phyloP scores from a whole-genome alignment of 805 yeast species.

The Candida montana region DNA sequence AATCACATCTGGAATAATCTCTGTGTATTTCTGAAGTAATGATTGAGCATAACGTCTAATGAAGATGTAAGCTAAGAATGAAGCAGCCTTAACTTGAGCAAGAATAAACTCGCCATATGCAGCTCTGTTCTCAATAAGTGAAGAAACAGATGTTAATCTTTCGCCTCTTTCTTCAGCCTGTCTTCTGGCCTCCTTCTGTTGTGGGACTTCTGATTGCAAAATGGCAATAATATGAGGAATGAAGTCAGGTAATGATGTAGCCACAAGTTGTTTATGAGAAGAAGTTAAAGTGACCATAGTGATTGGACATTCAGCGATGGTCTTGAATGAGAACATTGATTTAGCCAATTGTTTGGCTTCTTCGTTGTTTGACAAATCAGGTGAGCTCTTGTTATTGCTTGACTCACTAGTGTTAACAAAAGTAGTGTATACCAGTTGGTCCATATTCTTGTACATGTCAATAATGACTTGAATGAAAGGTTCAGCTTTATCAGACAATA shows the following conservation, averaged over 20 bases:
- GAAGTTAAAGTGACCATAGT: conserved; percentile 91
- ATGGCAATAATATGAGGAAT: conserved; percentile 78
- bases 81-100: conserved; percentile 94
- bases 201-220: conserved; percentile 72
- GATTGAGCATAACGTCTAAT: conserved; percentile 77
- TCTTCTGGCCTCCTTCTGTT: conserved; percentile 65
- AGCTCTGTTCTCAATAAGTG: conserved; percentile 66
- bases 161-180: conserved; percentile 51
- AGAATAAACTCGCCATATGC: conserved; percentile 84
- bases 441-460: conserved; percentile 74
- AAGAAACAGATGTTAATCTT: conserved; percentile 65
- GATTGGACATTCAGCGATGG: conserved; percentile 93
- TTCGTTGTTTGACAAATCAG: conserved; percentile 32
- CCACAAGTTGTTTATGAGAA: conserved; percentile 72
- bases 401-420: conserved; percentile 38
- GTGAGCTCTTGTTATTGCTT: conserved; percentile 35
- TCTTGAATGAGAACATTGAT: conserved; percentile 81
- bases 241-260: conserved; percentile 65
- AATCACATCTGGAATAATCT: conserved; percentile 79
- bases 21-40: conserved; percentile 48
- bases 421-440: conserved; percentile 63
- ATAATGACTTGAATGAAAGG: conserved; percentile 74
- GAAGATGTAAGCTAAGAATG: conserved; percentile 87
- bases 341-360: conserved; percentile 50
- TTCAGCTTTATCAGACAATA: conserved; percentile 64